phyloP scores from a whole-genome alignment of 805 yeast genomes.

The Ogataea paradorogensis region DNA sequence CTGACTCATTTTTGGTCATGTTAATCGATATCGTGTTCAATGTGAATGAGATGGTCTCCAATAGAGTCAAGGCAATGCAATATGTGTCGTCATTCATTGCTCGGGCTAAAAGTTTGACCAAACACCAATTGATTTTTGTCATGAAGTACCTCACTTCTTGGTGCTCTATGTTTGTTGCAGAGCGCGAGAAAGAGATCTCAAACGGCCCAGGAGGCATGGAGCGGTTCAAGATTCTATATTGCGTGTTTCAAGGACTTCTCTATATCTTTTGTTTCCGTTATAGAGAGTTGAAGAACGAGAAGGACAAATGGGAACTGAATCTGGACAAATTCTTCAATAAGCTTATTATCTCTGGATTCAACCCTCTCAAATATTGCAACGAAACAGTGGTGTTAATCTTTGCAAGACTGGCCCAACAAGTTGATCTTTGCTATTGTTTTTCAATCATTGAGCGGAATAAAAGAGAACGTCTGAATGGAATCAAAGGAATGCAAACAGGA shows the following conservation, averaged over 20 bases:
- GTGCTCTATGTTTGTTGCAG: conserved; percentile 76
- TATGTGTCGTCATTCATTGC: conserved; percentile 89
- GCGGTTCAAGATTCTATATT: conserved; percentile 82
- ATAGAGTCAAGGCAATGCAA: conserved; percentile 85
- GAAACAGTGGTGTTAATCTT: conserved; percentile 91
- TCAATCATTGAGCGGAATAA: conserved; percentile 89
- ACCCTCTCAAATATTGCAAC: conserved; percentile 90
- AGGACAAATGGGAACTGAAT: conserved; percentile 68
- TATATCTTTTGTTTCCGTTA: conserved; percentile 92
- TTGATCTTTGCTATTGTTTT: conserved; percentile 89
- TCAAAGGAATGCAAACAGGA: conserved; percentile 23
- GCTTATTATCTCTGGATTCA: conserved; percentile 80
- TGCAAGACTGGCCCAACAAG: conserved; percentile 87
- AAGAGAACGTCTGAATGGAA: conserved; percentile 56
- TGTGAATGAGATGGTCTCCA: conserved; percentile 63
- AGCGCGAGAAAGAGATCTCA: conserved; percentile 79
- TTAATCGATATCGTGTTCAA: conserved; percentile 81
- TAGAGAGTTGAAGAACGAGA: conserved; percentile 43
- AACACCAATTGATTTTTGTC: conserved; percentile 74
- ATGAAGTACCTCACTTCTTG: conserved; percentile 80
- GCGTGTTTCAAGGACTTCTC: conserved; percentile 84
- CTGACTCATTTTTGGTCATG: conserved; percentile 80
- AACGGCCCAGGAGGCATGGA: conserved; percentile 75
- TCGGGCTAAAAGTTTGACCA: conserved; percentile 70
- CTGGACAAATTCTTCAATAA: conserved; percentile 86